These are phyloP conservation scores for Solanum acaule DNA, from an alignment of 257 asterid genomes.

Conservation along the genomic window DNA sequence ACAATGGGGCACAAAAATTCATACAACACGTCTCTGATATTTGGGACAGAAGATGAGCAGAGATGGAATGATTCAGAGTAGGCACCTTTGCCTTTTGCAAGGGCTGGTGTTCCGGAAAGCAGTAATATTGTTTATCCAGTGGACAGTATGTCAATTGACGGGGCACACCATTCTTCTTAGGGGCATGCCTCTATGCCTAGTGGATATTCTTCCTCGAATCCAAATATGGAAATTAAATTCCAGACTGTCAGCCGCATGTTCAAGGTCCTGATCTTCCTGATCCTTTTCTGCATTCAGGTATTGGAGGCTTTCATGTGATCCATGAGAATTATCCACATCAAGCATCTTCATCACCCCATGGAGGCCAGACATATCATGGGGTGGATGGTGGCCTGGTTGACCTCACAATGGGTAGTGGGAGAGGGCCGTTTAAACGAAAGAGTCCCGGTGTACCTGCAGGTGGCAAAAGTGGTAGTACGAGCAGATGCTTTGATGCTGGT, in stretches of 20 bases:
- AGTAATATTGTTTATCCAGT: slow-evolving; percentile 28
- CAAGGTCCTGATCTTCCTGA: slow-evolving; percentile 31
- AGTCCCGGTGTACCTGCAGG: slow-evolving; percentile 42
- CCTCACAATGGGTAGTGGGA: slow-evolving; percentile 29
- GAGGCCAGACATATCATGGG: slow-evolving; percentile 34
- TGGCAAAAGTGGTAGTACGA: slow-evolving; percentile 51
- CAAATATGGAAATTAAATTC: slow-evolving; percentile 21
- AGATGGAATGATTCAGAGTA: slow-evolving; percentile 51
- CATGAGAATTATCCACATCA: slow-evolving; percentile 39
- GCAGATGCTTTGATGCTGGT: slow-evolving; percentile 53
- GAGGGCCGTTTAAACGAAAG: slow-evolving; percentile 65
- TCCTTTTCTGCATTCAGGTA: slow-evolving; percentile 34
- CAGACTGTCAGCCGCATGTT: slow-evolving; percentile 35
- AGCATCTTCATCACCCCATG: slow-evolving; percentile 48
- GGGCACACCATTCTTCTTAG: slow-evolving; percentile 36
- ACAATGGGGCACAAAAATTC: slow-evolving; percentile 57
- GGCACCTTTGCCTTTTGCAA: slow-evolving; percentile 35
- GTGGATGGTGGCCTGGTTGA: slow-evolving; percentile 38
- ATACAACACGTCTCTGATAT: slow-evolving; percentile 38
- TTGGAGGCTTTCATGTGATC: slow-evolving; percentile 27
- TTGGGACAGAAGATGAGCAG: slow-evolving; percentile 49
- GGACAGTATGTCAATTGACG: slow-evolving; percentile 28
- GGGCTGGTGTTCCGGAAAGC: slow-evolving; percentile 35
- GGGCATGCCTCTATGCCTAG: slow-evolving; percentile 41
- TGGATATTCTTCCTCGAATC: slow-evolving; percentile 34